Evolutionary conservation across 495 filamentous ascomycete species (phyloP), one percentile per base, ranked within the genome.

Genomic region (Penicillium ochrochloron): DNA sequence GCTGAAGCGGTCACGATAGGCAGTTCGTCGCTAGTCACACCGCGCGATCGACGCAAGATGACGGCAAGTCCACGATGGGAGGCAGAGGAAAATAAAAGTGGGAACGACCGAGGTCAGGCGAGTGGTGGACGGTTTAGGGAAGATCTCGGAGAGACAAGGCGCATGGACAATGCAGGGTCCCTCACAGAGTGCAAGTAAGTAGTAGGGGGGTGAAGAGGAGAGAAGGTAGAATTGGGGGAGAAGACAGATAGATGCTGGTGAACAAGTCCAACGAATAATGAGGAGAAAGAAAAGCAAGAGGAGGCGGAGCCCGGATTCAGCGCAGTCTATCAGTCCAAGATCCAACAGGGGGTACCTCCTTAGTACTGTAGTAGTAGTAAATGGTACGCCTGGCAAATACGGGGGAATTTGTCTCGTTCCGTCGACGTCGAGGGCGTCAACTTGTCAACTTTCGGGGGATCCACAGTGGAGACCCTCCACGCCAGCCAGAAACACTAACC

Each of bases 41-140:
- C 19, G 44, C 46, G 61, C 23, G 65, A 70, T 66, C 70, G 60
- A 76, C 67, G 70, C 72, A 73, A 52, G 62, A 73, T 74, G 73
- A 76, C 72, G 70, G 59, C 46, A n/a, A 9, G 46, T 41, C 48
- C 34, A 29, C 59, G 37, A 41, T 29, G 25, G 57, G 19, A 21
- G 14, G 19, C 27, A 41, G 31, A 15, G 27, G 10, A 46, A 11
- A 17, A 51, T 25, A 12, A 23, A 25, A 56, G 53, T 34, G n/a
- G 29, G 33, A 35, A 35, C 31, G 33, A 23, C n/a, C 0, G 25
- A 14, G 53, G 53, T 35, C 34, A 34, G 31, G 25, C 27, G 51
- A 54, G 51, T 29, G 27, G 29, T n/a, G 33, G 51, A 19, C 31
- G 51, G 9, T 3, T 14, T 48, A 11, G 12, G 42, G 21, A 48